A percentile compares a stretch with the other conserved stretches of the same genome.
Conservation (phyloP, 225 moss, liverwort and hornwort species). For the Ulota crispa region DNA sequence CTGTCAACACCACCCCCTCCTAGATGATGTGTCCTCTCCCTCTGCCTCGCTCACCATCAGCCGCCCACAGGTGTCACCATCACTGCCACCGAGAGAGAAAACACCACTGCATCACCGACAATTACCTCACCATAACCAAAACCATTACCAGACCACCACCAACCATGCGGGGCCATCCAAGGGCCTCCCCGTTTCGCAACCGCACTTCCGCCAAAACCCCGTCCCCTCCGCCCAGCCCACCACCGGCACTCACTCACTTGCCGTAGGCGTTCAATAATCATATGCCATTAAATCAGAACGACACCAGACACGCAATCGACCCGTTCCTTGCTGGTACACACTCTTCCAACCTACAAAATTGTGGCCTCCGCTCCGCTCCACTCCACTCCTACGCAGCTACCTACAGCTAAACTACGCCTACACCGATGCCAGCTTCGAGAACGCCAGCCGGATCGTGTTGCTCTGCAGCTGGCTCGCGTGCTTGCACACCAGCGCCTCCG, state of each 20-base stretch:
- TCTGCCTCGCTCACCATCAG: no score
- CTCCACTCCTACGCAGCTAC: conserved; percentile 24
- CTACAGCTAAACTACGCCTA: conserved; percentile 60
- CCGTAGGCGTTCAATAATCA: conserved; percentile 15
- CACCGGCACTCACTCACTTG: background rate
- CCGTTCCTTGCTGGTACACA: conserved; percentile 31
- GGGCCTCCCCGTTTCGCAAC: background rate
- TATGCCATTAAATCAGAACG: conserved; percentile 28
- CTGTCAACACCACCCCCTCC: no score
- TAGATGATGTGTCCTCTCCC: no score
- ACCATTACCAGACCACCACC: background rate
- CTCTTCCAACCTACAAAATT: conserved; percentile 76
- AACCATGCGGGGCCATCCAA: background rate
- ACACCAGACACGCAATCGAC: conserved; percentile 12
- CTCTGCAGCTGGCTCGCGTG: conserved; percentile 87
- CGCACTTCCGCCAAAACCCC: background rate
- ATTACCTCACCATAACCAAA: background rate
- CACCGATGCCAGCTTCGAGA: conserved; percentile 96
- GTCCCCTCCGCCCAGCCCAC: background rate
- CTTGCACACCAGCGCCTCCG: conserved; percentile 98
- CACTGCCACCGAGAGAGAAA: background rate
- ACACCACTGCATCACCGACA: background rate
- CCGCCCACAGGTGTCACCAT: no score
- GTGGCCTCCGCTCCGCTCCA: conserved; percentile 39
- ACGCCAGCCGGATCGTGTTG: conserved; percentile 89